A percentile compares a stretch with the other conserved stretches of the same genome.
Evolutionary conservation across 2,329 filamentous ascomycete species (phyloP).

Genomic region (Teratosphaeria viscida): DNA sequence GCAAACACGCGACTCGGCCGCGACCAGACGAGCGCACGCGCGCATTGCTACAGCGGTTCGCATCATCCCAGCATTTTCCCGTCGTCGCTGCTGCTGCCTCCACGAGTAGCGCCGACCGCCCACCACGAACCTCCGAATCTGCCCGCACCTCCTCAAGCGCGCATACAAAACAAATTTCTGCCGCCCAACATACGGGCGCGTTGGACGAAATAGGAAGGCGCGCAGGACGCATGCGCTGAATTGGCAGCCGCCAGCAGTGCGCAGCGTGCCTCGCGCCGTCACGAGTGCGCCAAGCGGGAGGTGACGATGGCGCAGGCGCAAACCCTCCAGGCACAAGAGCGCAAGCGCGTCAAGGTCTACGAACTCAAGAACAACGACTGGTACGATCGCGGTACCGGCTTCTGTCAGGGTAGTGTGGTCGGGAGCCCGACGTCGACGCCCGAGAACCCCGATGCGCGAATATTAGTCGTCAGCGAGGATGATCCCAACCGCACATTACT

Average conservation of each 20-base stretch:
- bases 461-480: slow-evolving; percentile 89
- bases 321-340: slow-evolving; percentile 34
- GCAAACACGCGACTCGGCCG: neutral
- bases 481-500: slow-evolving; percentile 72
- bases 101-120: neutral
- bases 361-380: slow-evolving; percentile 98
- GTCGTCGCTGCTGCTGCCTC: neutral
- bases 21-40: neutral
- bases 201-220: neutral
- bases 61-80: neutral
- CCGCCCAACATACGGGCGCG: neutral
- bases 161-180: neutral
- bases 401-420: slow-evolving; percentile 70
- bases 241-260: slow-evolving; percentile 1
- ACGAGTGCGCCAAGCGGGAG: neutral
- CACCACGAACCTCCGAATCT: neutral
- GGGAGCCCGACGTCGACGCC: slow-evolving; percentile 37
- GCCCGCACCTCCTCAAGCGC: neutral
- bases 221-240: neutral
- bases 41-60: neutral
- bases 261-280: neutral
- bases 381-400: slow-evolving; percentile 95
- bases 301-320: slow-evolving; percentile 1
- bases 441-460: slow-evolving; percentile 62
- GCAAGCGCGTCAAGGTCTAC: slow-evolving; percentile 87